Conservation (phyloP, 345 rosid genomes). For the Rhizophora apiculata region DNA sequence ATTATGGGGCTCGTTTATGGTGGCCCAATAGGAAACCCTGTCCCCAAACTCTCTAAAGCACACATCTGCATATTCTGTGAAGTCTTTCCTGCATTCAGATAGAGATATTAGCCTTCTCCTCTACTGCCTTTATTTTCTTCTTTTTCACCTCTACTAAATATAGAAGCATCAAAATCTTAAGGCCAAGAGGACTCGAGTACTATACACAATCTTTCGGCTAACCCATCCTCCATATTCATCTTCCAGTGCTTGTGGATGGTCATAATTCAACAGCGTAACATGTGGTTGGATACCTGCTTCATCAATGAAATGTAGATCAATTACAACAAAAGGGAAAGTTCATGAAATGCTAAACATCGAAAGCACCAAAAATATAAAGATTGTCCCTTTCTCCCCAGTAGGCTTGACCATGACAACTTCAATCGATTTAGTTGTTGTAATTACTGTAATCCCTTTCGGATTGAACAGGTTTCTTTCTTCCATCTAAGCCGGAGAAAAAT, state of each 20-base stretch:
- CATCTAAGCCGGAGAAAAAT: slow-evolving; percentile 36
- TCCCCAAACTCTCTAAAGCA: slow-evolving; percentile 81
- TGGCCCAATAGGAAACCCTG: slow-evolving; percentile 60
- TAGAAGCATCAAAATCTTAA: background rate
- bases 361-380: background rate
- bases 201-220: slow-evolving; percentile 47
- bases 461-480: slow-evolving; percentile 59
- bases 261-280: slow-evolving; percentile 48
- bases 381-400: background rate
- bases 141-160: background rate
- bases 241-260: slow-evolving; percentile 65
- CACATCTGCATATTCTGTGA: slow-evolving; percentile 64
- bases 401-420: slow-evolving; percentile 43
- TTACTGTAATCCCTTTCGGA: slow-evolving; percentile 50
- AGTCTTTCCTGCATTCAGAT: slow-evolving; percentile 58
- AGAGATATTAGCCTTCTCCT: background rate
- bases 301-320: background rate
- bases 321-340: too few species aligned
- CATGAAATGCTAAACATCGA: background rate
- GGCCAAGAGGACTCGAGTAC: background rate
- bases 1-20: slow-evolving; percentile 71
- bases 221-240: slow-evolving; percentile 78
- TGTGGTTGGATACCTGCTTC: slow-evolving; percentile 61
- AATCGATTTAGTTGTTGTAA: slow-evolving; percentile 54
- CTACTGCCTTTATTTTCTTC: background rate